Base-by-base conservation (phyloP, 371 early-diverging fungal species). In the Rhizopus sp. region DNA sequence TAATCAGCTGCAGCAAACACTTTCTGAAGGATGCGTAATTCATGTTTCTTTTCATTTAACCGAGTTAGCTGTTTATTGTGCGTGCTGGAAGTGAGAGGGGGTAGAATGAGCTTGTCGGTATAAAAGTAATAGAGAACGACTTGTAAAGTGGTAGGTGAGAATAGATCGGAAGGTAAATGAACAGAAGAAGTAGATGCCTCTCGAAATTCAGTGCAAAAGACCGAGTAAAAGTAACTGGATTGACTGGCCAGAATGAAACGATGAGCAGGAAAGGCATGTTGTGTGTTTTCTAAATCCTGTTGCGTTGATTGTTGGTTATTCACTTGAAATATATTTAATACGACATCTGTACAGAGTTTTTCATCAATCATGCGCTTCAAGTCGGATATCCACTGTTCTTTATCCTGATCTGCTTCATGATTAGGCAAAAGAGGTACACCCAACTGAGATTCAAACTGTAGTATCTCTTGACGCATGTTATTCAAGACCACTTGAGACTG, bases 141-240 rank as follows among this genome's bases (percentile, higher is more conserved):
- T 32, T 70, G 53, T 12, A 73, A 31, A 2, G 70, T 50, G 0
- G 50, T 34, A 0, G 72, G 53, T 4, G 64, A 58, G 37, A 79
- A 76, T 13, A 74, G 31, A 12, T 74, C 75, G 4, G 62, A 59
- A 12, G 80, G 68, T 35, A 79, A 46, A 57, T 74, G 68, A 13
- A 79, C 55, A 17, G 68, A 65, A 0, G 70, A 57, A 7, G 55
- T 63, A 1, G 62, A 60, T 4, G 73, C 63, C 41, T 79, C 76
- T 30, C 71, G 55, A 59, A 79, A 79, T 23, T 70, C 63, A 30
- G 66, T 68, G 46, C 71, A 74, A 57, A 79, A 79, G 33, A 74
- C 70, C 10, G 77, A 68, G 51, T 74, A 63, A 60, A 79, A 79
- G 34, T 79, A 79, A 13, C 63, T 44, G 6, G 77, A 76, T 42